A percentile compares a stretch with the other conserved stretches of the same genome.
Evolutionary conservation across 2,329 filamentous ascomycete species (phyloP).

Genomic region (Colletotrichum karsti): DNA sequence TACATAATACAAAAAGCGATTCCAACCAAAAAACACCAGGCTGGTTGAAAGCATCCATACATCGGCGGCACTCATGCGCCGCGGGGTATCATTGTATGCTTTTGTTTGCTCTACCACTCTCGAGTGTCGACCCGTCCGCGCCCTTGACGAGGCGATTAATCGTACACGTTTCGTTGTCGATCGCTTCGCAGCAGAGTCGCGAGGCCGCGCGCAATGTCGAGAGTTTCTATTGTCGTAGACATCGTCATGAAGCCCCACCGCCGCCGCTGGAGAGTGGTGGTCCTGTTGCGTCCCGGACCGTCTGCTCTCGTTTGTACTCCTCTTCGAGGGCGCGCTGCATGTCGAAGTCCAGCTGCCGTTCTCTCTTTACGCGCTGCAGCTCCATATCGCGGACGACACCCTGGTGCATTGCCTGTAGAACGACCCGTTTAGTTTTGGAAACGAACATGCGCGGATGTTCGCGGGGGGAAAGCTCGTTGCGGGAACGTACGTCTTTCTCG

Average conservation of each 20-base stretch:
- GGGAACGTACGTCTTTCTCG: slow-evolving; percentile 54
- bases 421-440: neutral
- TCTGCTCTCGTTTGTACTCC: slow-evolving; percentile 91
- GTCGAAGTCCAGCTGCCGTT: slow-evolving; percentile 94
- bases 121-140: too few species aligned
- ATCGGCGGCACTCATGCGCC: too few species aligned
- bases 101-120: too few species aligned
- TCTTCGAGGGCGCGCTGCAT: slow-evolving; percentile 86
- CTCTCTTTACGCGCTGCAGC: slow-evolving; percentile 87
- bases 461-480: neutral
- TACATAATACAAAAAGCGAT: too few species aligned
- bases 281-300: slow-evolving; percentile 63
- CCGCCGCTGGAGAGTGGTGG: neutral
- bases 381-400: slow-evolving; percentile 96
- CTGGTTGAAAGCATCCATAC: too few species aligned
- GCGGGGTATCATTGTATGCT: too few species aligned
- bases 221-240: neutral
- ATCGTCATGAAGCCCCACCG: neutral
- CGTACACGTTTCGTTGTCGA: too few species aligned
- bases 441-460: too few species aligned
- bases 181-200: neutral
- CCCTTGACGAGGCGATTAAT: too few species aligned
- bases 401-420: slow-evolving; percentile 87
- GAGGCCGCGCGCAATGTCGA: neutral
- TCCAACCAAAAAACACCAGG: too few species aligned